Conservation (phyloP, 78 protist genomes). For the Paratrimastix pyriformis region DNA sequence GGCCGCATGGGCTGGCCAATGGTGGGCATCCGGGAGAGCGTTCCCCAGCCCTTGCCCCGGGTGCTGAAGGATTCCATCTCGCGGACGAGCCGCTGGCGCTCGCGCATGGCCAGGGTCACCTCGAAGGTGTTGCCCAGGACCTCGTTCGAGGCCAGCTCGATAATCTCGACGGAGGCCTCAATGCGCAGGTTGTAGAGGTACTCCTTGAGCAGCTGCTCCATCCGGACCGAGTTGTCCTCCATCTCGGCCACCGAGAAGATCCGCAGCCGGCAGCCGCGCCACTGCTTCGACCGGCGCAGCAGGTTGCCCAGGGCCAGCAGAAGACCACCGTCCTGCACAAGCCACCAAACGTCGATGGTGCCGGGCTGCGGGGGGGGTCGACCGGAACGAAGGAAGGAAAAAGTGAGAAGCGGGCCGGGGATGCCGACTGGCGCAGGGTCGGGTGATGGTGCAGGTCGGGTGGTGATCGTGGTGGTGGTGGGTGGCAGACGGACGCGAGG, state of each 20-base stretch:
- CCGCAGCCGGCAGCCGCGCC: slow-evolving; percentile 18
- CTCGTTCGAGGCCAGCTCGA: not conserved
- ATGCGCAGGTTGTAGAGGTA: not conserved
- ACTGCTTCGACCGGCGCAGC: not conserved
- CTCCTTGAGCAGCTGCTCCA: not conserved
- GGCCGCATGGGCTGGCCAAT: no score
- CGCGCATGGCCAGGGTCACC: no score
- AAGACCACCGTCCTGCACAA: slow-evolving; percentile 16
- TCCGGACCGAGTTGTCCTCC: not conserved
- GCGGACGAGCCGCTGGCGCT: no score
- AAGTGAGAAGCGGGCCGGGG: no score
- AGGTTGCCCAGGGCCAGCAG: slow-evolving; percentile 1
- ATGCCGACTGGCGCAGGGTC: no score
- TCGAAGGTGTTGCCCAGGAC: no score
- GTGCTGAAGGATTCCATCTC: no score
- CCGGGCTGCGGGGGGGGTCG: not conserved
- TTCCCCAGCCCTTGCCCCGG: no score
- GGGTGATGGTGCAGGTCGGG: no score
- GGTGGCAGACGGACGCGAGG: no score
- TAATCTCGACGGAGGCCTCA: not conserved
- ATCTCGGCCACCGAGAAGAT: not conserved
- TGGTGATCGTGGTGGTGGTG: not conserved
- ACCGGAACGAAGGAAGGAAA: no score
- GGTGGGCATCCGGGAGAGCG: no score
- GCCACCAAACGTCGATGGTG: slow-evolving; percentile 31